These are phyloP conservation scores for Stachybotrys chlorohalonatus DNA, from an alignment of 2,329 filamentous ascomycete species.

Conservation along the genomic window DNA sequence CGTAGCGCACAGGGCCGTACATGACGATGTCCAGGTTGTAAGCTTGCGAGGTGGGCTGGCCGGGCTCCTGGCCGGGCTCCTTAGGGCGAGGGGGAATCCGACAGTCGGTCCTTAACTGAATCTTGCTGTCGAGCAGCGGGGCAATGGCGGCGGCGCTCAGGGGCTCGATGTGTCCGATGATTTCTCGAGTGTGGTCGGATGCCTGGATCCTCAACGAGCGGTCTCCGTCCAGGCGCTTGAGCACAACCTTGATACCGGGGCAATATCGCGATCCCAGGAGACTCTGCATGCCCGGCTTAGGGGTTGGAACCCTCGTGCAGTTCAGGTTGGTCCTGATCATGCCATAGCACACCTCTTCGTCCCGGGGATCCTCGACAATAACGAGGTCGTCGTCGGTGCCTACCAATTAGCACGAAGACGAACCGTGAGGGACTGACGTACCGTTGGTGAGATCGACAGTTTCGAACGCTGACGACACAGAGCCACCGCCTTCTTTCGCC, in stretches of 20 bases:
- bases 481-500: slow-evolving; percentile 31
- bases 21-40: slow-evolving; percentile 65
- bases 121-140: slow-evolving; percentile 61
- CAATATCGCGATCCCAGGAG: slow-evolving; percentile 53
- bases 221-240: slow-evolving; percentile 51
- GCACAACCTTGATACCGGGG: slow-evolving; percentile 65
- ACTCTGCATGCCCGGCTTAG: slow-evolving; percentile 52
- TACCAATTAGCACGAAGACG: slow-evolving; percentile 13
- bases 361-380: slow-evolving; percentile 48
- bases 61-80: slow-evolving; percentile 52
- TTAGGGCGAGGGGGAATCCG: slow-evolving; percentile 61
- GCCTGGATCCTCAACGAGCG: slow-evolving; percentile 57
- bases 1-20: slow-evolving; percentile 65
- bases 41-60: slow-evolving; percentile 49
- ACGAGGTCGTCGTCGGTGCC: slow-evolving; percentile 47
- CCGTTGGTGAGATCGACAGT: slow-evolving; percentile 52
- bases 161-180: slow-evolving; percentile 69
- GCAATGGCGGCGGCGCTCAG: slow-evolving; percentile 58
- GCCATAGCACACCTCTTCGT: slow-evolving; percentile 73
- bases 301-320: slow-evolving; percentile 58
- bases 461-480: slow-evolving; percentile 20
- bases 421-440: slow-evolving; percentile 15
- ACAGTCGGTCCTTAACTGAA: slow-evolving; percentile 60
- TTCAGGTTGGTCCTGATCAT: slow-evolving; percentile 62
- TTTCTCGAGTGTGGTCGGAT: slow-evolving; percentile 58